phyloP scores from a whole-genome alignment of 2,329 filamentous ascomycete genomes.

The Escovopsis sp. region DNA sequence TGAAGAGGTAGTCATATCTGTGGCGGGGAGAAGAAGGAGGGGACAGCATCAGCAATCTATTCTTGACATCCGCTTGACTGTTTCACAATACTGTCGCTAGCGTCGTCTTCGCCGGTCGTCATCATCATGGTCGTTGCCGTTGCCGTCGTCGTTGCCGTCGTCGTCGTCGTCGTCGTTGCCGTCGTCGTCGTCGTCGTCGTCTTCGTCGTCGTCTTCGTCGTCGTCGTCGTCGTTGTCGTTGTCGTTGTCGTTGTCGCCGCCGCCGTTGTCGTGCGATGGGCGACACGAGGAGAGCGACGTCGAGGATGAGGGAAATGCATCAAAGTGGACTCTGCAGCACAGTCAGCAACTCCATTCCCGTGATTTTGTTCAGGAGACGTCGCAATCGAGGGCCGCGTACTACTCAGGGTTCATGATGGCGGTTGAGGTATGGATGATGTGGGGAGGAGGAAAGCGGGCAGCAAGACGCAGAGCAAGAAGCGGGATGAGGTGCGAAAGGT shows the following conservation, averaged over 20 bases:
- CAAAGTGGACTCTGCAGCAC: constrained; percentile 12
- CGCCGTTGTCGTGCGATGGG: neutral
- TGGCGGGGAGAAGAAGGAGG: constrained; percentile 1
- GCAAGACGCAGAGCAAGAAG: constrained; percentile 1
- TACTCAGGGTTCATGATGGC: constrained; percentile 83
- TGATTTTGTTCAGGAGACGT: constrained; percentile 14
- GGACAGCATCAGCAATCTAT: constrained; percentile 10
- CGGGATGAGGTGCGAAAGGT: neutral
- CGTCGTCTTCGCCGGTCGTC: neutral
- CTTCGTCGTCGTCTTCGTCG: no score
- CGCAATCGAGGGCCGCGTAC: constrained; percentile 40
- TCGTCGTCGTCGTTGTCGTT: no score
- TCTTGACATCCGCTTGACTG: neutral
- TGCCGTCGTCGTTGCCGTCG: no score
- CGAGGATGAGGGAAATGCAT: constrained; percentile 3
- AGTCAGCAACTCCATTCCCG: constrained; percentile 11
- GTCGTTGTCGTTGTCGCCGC: no score
- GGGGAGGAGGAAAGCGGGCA: constrained; percentile 9
- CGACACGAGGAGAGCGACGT: neutral
- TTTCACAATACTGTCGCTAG: no score
- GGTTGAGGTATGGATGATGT: constrained; percentile 16
- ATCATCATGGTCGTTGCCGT: no score
- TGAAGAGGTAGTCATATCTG: constrained; percentile 99
- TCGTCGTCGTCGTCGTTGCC: no score
- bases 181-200: no score